A percentile compares a stretch with the other conserved stretches of the same genome.
Evolutionary conservation across 2,329 filamentous ascomycete species (phyloP).

Genomic region (Colletotrichum zoysiae): DNA sequence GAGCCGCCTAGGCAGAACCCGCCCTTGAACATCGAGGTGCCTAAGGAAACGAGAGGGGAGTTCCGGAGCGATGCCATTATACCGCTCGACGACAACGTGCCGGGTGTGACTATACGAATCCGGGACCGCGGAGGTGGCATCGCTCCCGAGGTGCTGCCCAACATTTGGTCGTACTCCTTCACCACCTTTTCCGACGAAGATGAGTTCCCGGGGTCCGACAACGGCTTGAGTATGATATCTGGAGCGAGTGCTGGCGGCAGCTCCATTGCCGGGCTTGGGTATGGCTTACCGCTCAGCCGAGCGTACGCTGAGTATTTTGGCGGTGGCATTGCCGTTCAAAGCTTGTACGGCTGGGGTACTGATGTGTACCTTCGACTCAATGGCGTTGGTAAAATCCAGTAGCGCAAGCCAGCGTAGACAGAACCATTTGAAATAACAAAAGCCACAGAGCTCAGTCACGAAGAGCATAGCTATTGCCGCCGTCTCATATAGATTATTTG

Average conservation of each 20-base stretch:
- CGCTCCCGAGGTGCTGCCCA: conserved; percentile 81
- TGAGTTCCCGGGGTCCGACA: conserved; percentile 57
- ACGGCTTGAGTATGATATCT: conserved; percentile 82
- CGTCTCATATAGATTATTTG: conserved; percentile 23
- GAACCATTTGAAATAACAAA: background rate
- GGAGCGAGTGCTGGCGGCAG: conserved; percentile 78
- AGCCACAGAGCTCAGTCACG: background rate
- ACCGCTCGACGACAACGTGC: conserved; percentile 73
- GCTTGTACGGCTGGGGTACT: conserved; percentile 90
- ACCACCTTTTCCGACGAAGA: conserved; percentile 85
- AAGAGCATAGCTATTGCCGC: background rate
- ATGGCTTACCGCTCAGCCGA: conserved; percentile 88
- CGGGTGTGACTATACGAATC: conserved; percentile 94
- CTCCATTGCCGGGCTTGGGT: conserved; percentile 92
- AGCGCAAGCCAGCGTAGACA: background rate
- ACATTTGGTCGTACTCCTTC: conserved; percentile 98
- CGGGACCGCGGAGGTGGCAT: conserved; percentile 97
- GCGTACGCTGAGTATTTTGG: conserved; percentile 99
- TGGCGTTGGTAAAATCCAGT: conserved; percentile 69
- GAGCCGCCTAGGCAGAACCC: conserved; percentile 61
- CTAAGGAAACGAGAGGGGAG: conserved; percentile 55
- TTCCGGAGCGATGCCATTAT: conserved; percentile 63
- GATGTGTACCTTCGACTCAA: conserved; percentile 77
- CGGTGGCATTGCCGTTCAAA: conserved; percentile 94
- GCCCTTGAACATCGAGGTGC: conserved; percentile 51